Evolutionary conservation across 257 asterid species (phyloP).

Genomic region (Avicennia marina): DNA sequence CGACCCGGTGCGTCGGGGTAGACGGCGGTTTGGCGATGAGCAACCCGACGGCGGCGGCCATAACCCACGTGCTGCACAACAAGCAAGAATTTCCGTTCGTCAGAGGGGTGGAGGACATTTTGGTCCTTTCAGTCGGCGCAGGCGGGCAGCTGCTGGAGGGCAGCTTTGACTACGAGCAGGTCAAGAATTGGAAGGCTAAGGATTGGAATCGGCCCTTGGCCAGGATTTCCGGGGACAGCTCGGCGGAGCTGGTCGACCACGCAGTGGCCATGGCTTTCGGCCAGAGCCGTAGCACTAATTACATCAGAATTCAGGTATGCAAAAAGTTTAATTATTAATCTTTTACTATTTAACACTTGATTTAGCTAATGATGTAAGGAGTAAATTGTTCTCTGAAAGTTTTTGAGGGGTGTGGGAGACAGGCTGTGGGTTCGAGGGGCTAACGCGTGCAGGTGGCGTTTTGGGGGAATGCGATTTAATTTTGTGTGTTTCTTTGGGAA

Average conservation of each 20-base stretch:
- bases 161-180: constrained; percentile 50
- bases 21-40: constrained; percentile 86
- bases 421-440: constrained; percentile 12
- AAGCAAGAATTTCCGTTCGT: constrained; percentile 92
- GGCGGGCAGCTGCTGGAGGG: constrained; percentile 64
- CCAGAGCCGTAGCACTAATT: constrained; percentile 44
- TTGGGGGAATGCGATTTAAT: constrained; percentile 64
- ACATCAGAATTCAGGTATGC: constrained; percentile 58
- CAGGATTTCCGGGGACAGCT: constrained; percentile 53
- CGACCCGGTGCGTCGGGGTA: constrained; percentile 71
- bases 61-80: constrained; percentile 89
- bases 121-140: constrained; percentile 87
- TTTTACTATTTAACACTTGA: no score
- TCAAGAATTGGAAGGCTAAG: constrained; percentile 56
- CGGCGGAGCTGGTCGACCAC: constrained; percentile 68
- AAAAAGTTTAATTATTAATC: background rate
- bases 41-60: constrained; percentile 91
- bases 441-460: constrained; percentile 29
- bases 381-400: no score
- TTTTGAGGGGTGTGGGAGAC: no score
- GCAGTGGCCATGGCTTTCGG: constrained; percentile 71
- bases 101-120: constrained; percentile 87
- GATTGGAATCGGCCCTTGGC: constrained; percentile 72
- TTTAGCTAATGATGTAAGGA: no score
- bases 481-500: constrained; percentile 22